phyloP scores from a whole-genome alignment of 1,284 basidiomycete genomes.

The Puccinia polysora region DNA sequence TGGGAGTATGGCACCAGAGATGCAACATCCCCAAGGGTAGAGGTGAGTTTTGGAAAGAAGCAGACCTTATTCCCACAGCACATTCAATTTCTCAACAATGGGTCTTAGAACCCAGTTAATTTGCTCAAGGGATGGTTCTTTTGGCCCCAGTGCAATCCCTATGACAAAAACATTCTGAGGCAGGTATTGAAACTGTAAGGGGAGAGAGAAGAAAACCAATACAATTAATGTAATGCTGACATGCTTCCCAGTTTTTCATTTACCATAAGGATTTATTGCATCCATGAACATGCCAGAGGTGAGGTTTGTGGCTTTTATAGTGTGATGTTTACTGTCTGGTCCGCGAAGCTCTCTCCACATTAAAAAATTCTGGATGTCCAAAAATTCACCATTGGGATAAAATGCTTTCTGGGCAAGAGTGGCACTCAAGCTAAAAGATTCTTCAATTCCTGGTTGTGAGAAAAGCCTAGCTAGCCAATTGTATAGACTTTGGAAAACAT shows the following conservation, averaged over 20 bases:
- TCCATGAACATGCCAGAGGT: constrained; percentile 15
- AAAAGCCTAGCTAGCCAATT: constrained; percentile 14
- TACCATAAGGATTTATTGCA: constrained; percentile 28
- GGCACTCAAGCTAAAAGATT: background rate
- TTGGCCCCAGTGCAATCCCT: constrained; percentile 6
- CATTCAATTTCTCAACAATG: background rate
- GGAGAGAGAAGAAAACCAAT: constrained; percentile 1
- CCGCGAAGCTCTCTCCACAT: constrained; percentile 6
- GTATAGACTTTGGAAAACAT: constrained; percentile 13
- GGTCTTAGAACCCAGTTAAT: constrained; percentile 3
- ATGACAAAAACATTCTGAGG: constrained; percentile 7
- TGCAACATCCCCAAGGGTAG: no score
- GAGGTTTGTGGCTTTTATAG: background rate
- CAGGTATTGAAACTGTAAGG: background rate
- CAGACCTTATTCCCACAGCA: background rate
- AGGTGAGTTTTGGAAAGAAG: no score
- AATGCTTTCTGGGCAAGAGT: background rate
- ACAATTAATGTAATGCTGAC: constrained; percentile 14
- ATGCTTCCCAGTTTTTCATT: background rate
- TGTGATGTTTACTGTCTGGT: background rate
- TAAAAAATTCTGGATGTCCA: constrained; percentile 2
- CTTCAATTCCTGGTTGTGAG: background rate
- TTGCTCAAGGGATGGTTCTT: constrained; percentile 10
- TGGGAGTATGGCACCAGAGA: no score
- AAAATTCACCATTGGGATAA: background rate